These are phyloP conservation scores for Phialemonium atrogriseum DNA, from an alignment of 2,329 filamentous ascomycete genomes.

Conservation along the genomic window DNA sequence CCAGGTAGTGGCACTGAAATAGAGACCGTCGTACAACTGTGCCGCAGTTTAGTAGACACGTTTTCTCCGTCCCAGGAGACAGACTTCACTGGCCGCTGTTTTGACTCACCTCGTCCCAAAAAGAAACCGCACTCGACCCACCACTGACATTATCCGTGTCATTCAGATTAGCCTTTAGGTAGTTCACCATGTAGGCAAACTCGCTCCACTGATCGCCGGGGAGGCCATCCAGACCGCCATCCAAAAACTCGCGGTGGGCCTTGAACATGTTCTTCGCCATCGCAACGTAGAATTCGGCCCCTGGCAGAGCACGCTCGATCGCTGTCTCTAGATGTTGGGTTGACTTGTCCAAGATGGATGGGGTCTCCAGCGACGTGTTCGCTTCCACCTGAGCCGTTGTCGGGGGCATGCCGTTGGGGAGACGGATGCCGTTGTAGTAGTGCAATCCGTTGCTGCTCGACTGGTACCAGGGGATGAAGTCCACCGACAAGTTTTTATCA, in stretches of 20 bases:
- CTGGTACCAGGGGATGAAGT: conserved; percentile 58
- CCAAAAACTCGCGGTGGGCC: conserved; percentile 31
- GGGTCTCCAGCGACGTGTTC: conserved; percentile 31
- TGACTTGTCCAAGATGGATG: conserved; percentile 23
- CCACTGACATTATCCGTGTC: conserved; percentile 41
- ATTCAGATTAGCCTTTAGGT: conserved; percentile 43
- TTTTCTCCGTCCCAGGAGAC: neutral
- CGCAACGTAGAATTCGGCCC: conserved; percentile 24
- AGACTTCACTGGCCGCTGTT: neutral
- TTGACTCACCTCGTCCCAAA: conserved; percentile 34
- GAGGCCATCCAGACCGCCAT: conserved; percentile 25
- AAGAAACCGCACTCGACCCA: conserved; percentile 30
- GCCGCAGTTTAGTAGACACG: conserved; percentile 4
- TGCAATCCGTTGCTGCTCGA: conserved; percentile 43
- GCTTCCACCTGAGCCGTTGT: conserved; percentile 37
- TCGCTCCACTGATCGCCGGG: conserved; percentile 59
- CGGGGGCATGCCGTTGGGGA: conserved; percentile 44
- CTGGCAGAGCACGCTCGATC: conserved; percentile 25
- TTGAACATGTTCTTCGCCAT: conserved; percentile 34
- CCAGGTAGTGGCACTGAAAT: conserved; percentile 52
- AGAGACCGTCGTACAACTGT: conserved; percentile 45
- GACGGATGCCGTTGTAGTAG: conserved; percentile 36
- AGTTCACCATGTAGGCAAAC: conserved; percentile 52
- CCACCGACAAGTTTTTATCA: conserved; percentile 36
- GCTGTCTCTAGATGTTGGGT: conserved; percentile 26